Evolutionary conservation across 345 rosid genomes (phyloP).

Genomic region (Eucalyptus regnans): DNA sequence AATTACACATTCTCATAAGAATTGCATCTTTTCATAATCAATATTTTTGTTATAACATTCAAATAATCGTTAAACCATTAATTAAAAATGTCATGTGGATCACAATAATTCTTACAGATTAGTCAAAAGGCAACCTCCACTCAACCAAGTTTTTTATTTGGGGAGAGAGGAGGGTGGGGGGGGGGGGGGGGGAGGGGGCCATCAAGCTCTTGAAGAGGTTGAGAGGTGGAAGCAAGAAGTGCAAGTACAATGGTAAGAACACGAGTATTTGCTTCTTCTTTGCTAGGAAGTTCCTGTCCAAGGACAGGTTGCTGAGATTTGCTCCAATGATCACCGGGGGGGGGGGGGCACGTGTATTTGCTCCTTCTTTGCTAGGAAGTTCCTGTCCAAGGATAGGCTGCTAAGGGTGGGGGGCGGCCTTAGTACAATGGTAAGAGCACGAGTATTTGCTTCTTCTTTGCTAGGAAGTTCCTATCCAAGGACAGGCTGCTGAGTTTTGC

Average conservation of each 20-base stretch:
- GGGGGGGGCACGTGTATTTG: no score
- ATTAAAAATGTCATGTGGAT: no score
- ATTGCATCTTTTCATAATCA: no score
- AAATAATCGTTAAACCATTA: no score
- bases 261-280: conserved; percentile 56
- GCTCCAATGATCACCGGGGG: conserved; percentile 30
- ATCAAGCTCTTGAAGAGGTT: conserved; percentile 30
- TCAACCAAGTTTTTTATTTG: no score
- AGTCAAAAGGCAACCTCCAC: no score
- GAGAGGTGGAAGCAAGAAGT: conserved; percentile 22
- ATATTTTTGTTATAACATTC: no score
- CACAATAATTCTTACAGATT: no score
- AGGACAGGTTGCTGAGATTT: conserved; percentile 32
- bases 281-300: conserved; percentile 70
- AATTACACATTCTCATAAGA: no score
- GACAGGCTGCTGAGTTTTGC: conserved; percentile 41
- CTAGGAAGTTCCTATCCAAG: conserved; percentile 60
- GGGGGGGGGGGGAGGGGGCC: conserved; percentile 17
- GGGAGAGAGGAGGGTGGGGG: neutral
- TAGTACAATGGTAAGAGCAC: conserved; percentile 40
- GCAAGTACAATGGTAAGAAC: conserved; percentile 38
- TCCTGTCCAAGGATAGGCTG: no score
- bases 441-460: conserved; percentile 62
- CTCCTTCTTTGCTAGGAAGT: no score
- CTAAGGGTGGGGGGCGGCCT: no score